These are phyloP conservation scores for Sarcomyxa edulis DNA, from an alignment of 768 basidiomycete genomes.

Conservation along the genomic window DNA sequence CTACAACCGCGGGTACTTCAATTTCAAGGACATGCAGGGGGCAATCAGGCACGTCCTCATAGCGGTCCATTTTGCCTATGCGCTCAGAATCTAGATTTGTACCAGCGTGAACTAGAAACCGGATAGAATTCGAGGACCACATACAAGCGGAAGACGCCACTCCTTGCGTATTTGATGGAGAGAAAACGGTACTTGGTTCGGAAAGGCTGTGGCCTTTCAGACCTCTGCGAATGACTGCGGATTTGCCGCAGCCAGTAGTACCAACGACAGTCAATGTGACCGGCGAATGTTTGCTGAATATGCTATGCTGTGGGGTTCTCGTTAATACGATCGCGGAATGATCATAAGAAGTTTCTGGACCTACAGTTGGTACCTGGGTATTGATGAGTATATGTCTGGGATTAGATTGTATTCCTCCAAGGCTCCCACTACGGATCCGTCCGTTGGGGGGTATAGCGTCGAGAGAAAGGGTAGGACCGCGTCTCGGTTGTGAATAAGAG, in stretches of 20 bases:
- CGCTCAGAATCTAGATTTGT: constrained; percentile 28
- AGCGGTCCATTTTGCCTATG: constrained; percentile 24
- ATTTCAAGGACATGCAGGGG: constrained; percentile 52
- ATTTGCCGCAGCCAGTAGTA: constrained; percentile 76
- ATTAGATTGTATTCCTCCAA: constrained; percentile 37
- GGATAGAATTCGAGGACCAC: constrained; percentile 8
- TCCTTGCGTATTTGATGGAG: constrained; percentile 24
- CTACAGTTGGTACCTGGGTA: constrained; percentile 24
- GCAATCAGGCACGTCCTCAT: constrained; percentile 35
- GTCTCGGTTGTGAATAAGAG: too few relatives aligned
- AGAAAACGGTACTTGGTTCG: constrained; percentile 29
- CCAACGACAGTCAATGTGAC: constrained; percentile 79
- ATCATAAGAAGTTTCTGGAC: constrained; percentile 7
- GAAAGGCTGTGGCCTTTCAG: constrained; percentile 56
- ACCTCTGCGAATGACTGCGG: constrained; percentile 73
- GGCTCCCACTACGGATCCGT: constrained; percentile 57
- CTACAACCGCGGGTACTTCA: constrained; percentile 35
- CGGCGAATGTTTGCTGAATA: constrained; percentile 16
- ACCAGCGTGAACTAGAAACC: constrained; percentile 6
- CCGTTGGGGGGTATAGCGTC: constrained; percentile 24
- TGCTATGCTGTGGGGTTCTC: constrained; percentile 9
- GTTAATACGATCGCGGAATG: neutral
- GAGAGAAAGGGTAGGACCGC: neutral
- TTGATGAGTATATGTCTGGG: constrained; percentile 30
- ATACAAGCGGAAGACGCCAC: constrained; percentile 12